These are phyloP conservation scores for Colletotrichum kahawae DNA, from an alignment of 2,329 filamentous ascomycete species.

Conservation along the genomic window DNA sequence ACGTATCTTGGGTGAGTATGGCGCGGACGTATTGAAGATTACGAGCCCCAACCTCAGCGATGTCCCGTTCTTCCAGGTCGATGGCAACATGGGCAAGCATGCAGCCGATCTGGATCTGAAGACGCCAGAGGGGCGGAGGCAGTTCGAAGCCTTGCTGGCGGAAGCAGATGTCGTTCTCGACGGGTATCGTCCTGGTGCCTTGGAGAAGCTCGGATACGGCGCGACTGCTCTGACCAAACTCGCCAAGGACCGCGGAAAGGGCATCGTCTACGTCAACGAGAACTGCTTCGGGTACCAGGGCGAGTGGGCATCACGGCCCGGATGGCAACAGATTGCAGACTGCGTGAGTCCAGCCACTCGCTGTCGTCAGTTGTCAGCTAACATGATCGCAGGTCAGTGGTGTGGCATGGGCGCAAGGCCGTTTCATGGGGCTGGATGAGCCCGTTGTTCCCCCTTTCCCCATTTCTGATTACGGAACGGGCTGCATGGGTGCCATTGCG, in stretches of 20 bases:
- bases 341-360: constrained; percentile 43
- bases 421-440: constrained; percentile 64
- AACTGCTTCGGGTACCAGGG: constrained; percentile 70
- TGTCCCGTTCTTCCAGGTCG: constrained; percentile 74
- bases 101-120: constrained; percentile 68
- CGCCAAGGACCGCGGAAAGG: constrained; percentile 60
- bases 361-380: background rate
- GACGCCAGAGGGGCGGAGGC: constrained; percentile 51
- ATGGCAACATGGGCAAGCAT: constrained; percentile 75
- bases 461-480: constrained; percentile 72
- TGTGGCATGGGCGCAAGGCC: constrained; percentile 66
- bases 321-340: constrained; percentile 77
- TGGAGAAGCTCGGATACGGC: constrained; percentile 69
- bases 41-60: constrained; percentile 72
- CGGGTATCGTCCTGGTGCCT: constrained; percentile 71
- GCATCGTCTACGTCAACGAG: constrained; percentile 72
- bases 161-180: constrained; percentile 70
- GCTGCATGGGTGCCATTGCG: constrained; percentile 73
- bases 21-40: constrained; percentile 75
- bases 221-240: constrained; percentile 57
- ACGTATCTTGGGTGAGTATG: constrained; percentile 75
- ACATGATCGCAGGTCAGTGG: constrained; percentile 43
- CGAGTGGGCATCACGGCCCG: constrained; percentile 67
- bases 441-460: constrained; percentile 71
- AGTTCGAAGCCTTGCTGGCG: constrained; percentile 63